Conservation (phyloP, 352 stramenopile genomes). For the Blastocystis sp. region DNA sequence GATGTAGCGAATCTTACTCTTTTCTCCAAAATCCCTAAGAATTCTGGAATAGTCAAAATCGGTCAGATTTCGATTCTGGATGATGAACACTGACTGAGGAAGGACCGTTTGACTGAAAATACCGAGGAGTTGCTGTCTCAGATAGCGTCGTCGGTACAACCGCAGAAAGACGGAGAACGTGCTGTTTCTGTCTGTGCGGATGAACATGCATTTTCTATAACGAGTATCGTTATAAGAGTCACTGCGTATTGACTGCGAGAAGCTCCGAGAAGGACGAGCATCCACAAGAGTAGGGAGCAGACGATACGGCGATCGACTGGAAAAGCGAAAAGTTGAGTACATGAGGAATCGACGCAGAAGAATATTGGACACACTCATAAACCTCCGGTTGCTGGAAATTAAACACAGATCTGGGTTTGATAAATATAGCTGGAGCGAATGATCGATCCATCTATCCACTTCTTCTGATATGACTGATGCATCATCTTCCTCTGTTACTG, state of each 20-base stretch:
- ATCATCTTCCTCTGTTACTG: not conserved
- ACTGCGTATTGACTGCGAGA: not conserved
- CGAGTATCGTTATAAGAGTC: not conserved
- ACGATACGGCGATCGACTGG: not conserved
- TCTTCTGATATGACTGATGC: not conserved
- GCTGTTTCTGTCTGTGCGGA: not conserved
- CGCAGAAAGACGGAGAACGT: conserved; percentile 19
- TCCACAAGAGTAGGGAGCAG: not conserved
- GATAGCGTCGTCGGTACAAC: not conserved
- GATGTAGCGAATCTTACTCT: not conserved
- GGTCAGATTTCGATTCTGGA: conserved; percentile 24
- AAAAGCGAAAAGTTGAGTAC: not conserved
- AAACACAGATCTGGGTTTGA: not conserved
- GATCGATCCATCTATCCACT: not conserved
- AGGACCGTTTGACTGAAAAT: not conserved
- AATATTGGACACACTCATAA: not conserved
- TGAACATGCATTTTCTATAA: not conserved
- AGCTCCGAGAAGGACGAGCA: not conserved
- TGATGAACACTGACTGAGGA: not conserved
- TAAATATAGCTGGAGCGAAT: not conserved
- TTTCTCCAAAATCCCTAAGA: not conserved
- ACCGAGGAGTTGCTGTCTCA: not conserved
- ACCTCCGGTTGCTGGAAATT: not conserved
- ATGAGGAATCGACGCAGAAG: not conserved
- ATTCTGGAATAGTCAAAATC: not conserved